Base-by-base conservation (phyloP, 1,139 yeast genomes). In the Candida frijolesensis region DNA sequence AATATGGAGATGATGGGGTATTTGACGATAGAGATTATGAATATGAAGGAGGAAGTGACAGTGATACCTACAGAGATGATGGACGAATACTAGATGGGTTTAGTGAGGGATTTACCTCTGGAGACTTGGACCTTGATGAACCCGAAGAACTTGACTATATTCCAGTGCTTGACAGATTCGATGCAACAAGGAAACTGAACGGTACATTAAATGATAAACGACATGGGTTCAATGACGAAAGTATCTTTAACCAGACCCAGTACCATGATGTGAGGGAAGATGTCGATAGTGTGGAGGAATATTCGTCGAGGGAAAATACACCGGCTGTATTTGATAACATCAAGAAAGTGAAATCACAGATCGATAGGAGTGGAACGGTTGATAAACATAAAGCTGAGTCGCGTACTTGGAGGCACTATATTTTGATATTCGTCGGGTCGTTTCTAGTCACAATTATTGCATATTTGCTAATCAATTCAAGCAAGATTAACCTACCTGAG, bases 1-100 rank as follows among this genome's bases (percentile, higher is more conserved):
- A 62, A 39, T 58, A 58, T 10, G 76, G 67, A 30, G 71, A 67
- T 33, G 70, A 61, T 19, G 67, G 64, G 12, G 66, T 61, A 12
- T 66, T 60, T 22, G 63, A 58, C 1, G 63, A 55, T 22, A 63
- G 61, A 6, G 68, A 56, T 9, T 67, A 58, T 42, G 68, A 63
- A 15, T 68, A 62, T 39, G 66, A 57, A 8, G 62, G 56, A 29
- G 70, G 62, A 30, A 64, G 62, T n/a, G 62, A 60, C 40, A 63
- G 59, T 9, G 59, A 52, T 18, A 62, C 57, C 29, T 57, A 54
- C 25, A 62, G 57, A 32, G 57, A 53, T 19, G 65, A 56, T 30
- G 57, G 55, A 22, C 63, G 57, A 32, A 60, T n/a, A 4, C 50
- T 44, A 25, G 47, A 44, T 37, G 49, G 56, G 9, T 61, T 58